Percentiles rank a stretch among this genome's conserved stretches.
Evolutionary conservation across 257 asterid genomes (phyloP).

Genomic region (Ballota nigra): DNA sequence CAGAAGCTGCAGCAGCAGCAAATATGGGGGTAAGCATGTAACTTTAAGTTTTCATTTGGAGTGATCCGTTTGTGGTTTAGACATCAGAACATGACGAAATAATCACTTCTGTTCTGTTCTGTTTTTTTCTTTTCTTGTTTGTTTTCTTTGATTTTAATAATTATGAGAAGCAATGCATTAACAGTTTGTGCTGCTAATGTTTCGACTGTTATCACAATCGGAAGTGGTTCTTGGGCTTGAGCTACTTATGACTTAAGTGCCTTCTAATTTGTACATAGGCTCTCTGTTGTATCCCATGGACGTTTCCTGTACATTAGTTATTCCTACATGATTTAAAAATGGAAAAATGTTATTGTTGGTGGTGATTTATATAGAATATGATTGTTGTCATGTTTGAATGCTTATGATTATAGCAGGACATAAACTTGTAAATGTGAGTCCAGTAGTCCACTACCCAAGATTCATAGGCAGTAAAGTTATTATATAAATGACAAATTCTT

Average conservation of each 20-base stretch:
- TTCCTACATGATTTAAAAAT: background rate
- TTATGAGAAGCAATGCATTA: slow-evolving; percentile 27
- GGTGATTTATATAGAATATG: background rate
- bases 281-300: slow-evolving; percentile 26
- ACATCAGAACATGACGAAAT: background rate
- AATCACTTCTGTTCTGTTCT: background rate
- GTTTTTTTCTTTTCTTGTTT: background rate
- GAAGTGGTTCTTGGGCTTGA: slow-evolving; percentile 18
- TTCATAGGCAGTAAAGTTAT: too few relatives aligned
- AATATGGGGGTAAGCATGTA: slow-evolving; percentile 27
- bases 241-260: slow-evolving; percentile 25
- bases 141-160: slow-evolving; percentile 26
- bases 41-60: slow-evolving; percentile 1
- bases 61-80: background rate
- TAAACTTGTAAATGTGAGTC: background rate
- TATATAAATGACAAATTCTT: too few relatives aligned
- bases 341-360: background rate
- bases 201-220: slow-evolving; percentile 14
- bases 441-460: background rate
- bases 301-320: slow-evolving; percentile 22
- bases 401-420: background rate
- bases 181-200: slow-evolving; percentile 45
- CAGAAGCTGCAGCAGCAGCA: slow-evolving; percentile 32
- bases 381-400: background rate
- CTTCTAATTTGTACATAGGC: slow-evolving; percentile 39